Evolutionary conservation across 495 filamentous ascomycete species (phyloP).

Genomic region (Tuber umbilicatum): DNA sequence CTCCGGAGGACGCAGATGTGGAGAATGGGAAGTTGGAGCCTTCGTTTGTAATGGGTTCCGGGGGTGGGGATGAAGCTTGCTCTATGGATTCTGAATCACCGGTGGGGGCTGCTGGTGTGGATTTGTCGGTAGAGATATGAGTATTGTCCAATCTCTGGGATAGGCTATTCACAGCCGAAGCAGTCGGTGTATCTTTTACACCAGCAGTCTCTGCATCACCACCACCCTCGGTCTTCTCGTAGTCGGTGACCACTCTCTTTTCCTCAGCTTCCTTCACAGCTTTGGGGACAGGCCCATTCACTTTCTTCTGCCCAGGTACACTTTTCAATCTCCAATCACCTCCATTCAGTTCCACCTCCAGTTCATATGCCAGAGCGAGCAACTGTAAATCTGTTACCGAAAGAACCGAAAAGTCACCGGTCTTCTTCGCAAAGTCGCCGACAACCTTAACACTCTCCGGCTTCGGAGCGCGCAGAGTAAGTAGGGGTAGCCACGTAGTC

Average conservation of each 20-base stretch:
- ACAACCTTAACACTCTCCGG: slow-evolving; percentile 70
- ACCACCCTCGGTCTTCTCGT: slow-evolving; percentile 13
- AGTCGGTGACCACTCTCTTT: slow-evolving; percentile 13
- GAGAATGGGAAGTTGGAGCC: not conserved
- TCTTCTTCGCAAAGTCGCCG: slow-evolving; percentile 79
- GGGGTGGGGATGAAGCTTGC: not conserved
- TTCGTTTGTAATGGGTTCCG: not conserved
- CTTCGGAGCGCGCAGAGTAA: slow-evolving; percentile 65
- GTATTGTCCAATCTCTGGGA: slow-evolving; percentile 1
- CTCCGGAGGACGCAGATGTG: slow-evolving; percentile 37
- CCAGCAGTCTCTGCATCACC: slow-evolving; percentile 31
- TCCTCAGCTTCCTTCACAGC: not conserved
- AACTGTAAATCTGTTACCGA: slow-evolving; percentile 83
- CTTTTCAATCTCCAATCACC: slow-evolving; percentile 76
- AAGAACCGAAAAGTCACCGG: slow-evolving; percentile 79
- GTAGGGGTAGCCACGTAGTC: slow-evolving; percentile 73
- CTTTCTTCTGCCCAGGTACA: slow-evolving; percentile 64
- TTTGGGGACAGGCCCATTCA: slow-evolving; percentile 64
- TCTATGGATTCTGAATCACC: not conserved
- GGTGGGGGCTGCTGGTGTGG: slow-evolving; percentile 8
- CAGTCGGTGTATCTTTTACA: slow-evolving; percentile 42
- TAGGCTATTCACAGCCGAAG: slow-evolving; percentile 4
- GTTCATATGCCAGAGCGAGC: slow-evolving; percentile 82
- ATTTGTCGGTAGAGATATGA: slow-evolving; percentile 28
- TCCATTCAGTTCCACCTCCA: slow-evolving; percentile 75